Base-by-base conservation (phyloP, 768 basidiomycete genomes). In the Boletus barrowsii region DNA sequence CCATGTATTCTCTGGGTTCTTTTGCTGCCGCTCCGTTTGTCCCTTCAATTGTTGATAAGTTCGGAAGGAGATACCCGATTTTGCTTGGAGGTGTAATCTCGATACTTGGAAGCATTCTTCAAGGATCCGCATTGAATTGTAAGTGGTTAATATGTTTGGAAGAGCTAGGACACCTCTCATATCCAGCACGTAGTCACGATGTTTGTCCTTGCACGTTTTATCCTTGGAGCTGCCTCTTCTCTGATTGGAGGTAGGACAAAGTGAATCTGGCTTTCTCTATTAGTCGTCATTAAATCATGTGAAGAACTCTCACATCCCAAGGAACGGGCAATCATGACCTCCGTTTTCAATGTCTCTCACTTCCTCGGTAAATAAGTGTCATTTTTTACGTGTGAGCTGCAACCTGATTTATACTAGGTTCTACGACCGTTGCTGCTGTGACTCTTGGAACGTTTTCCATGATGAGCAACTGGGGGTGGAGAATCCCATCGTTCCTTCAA, bases 401-500 rank as follows among this genome's bases (percentile, higher is more conserved):
- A 3, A 44, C 18, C 15, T 48, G 17, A 64, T 32, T 5, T 10
- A 4, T 45, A 3, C 4, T 18, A 63, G 62, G 62, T 17, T 26
- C 63, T 20, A 4, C 58, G 9, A 24, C 29, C 10, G 82, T 83
- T 5, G 82, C 83, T 10, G 80, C 77, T 7, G 51, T 55, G 30
- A 88, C 86, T 0, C 79, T 86, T 39, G 81, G 83, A 7, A 87
- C 87, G 0, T 88, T 87, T 72, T 53, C 71, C 9, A 83, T 87
- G 75, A 51, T 59, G 0, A 78, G 60, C 46, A 76, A 81, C 61
- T 85, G 83, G 83, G 82, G 79, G 13, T 86, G 85, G 85, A 76
- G 84, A 17, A 83, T 86, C 20, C 85, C 83, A 0, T 64, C 62
- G 2, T 81, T 83, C 20, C 74, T 86, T 10, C 85, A 87, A 66